Conservation (phyloP, 179 eudicot genomes). For the Heliamphora pulchella region DNA sequence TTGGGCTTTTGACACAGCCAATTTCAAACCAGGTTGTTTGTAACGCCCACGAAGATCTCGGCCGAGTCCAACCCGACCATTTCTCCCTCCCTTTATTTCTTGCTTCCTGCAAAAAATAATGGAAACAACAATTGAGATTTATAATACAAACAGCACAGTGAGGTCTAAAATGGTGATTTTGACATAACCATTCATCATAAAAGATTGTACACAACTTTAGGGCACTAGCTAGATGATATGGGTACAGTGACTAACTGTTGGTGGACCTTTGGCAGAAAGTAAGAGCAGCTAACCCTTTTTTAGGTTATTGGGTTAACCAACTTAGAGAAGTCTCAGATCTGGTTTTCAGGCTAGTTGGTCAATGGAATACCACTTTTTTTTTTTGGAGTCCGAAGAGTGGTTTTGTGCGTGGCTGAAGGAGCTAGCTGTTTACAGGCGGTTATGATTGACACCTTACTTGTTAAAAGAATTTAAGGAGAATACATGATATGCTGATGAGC, state of each 20-base stretch:
- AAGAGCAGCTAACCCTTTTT: not conserved
- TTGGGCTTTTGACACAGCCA: slow-evolving; percentile 11
- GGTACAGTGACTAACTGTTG: not conserved
- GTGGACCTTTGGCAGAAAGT: not conserved
- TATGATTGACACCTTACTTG: slow-evolving; percentile 17
- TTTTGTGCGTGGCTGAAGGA: not conserved
- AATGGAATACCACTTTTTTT: not conserved
- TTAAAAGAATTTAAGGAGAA: slow-evolving; percentile 20
- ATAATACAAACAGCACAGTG: not conserved
- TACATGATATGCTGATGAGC: slow-evolving; percentile 2
- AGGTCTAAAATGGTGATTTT: slow-evolving; percentile 12
- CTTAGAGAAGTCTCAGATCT: slow-evolving; percentile 12
- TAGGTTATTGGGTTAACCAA: not conserved
- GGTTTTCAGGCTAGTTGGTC: not conserved
- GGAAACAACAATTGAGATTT: too few species aligned
- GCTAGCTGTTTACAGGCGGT: not conserved
- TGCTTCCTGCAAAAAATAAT: not conserved
- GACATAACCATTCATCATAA: not conserved
- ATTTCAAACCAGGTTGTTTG: slow-evolving; percentile 4
- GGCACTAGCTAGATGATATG: not conserved
- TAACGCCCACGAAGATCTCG: slow-evolving; percentile 16
- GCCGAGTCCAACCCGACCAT: not conserved
- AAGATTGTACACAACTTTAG: not conserved
- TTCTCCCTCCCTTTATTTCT: slow-evolving; percentile 17
- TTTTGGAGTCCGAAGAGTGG: slow-evolving; percentile 4